Conservation (phyloP, 306 rosid genomes). For the Begonia loranthoides region DNA sequence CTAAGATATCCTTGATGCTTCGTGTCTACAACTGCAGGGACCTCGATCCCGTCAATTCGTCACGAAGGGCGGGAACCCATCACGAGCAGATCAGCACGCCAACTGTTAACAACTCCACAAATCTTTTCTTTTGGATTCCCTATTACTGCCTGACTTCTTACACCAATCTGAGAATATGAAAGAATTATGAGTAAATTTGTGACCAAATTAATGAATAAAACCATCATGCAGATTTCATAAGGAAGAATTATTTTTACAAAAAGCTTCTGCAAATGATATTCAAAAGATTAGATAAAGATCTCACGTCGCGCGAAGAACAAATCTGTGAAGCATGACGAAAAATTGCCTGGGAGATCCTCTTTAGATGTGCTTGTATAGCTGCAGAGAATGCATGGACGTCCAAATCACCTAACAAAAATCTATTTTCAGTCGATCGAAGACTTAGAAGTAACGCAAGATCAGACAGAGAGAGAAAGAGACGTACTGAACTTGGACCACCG, state of each 20-base stretch:
- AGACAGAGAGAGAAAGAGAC: background rate
- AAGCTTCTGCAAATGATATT: background rate
- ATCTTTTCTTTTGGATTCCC: conserved; percentile 94
- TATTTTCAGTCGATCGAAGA: background rate
- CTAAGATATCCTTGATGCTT: too few relatives aligned
- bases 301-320: conserved; percentile 40
- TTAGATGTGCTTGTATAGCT: conserved; percentile 86
- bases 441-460: background rate
- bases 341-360: conserved; percentile 60
- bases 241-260: background rate
- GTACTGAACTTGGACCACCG: conserved; percentile 70
- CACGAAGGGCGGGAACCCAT: conserved; percentile 71
- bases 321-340: conserved; percentile 50
- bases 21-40: too few relatives aligned
- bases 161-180: conserved; percentile 20
- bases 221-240: too few relatives aligned
- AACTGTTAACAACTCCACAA: conserved; percentile 50
- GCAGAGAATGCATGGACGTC: conserved; percentile 88
- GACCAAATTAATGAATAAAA: too few relatives aligned
- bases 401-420: conserved; percentile 25
- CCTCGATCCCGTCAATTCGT: too few relatives aligned
- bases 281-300: too few relatives aligned
- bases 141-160: conserved; percentile 49
- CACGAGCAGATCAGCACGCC: conserved; percentile 74
- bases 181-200: too few relatives aligned